These are phyloP conservation scores for Skeletonema tropicum DNA, from an alignment of 108 stramenopile species.

Conservation along the genomic window DNA sequence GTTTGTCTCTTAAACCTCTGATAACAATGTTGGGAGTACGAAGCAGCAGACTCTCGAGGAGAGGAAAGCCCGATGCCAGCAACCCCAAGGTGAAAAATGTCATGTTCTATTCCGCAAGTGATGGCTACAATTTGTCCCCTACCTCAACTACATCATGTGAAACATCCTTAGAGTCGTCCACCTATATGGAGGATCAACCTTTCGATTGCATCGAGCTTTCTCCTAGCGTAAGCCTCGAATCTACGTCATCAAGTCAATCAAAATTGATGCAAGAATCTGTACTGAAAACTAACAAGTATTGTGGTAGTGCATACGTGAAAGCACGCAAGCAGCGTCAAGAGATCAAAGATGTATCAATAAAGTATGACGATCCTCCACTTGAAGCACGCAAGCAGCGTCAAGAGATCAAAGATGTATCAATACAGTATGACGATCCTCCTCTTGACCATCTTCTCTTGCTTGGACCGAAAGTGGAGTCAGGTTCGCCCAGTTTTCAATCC, in stretches of 20 bases:
- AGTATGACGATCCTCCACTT: not conserved
- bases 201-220: not conserved
- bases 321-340: constrained; percentile 1
- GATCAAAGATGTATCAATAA: not conserved
- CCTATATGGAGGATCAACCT: not conserved
- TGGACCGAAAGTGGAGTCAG: not conserved
- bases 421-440: not conserved
- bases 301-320: not conserved
- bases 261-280: not conserved
- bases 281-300: not conserved
- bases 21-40: constrained; percentile 3
- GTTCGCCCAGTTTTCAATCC: not conserved
- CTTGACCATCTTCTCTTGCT: not conserved
- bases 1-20: not conserved
- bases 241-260: not conserved
- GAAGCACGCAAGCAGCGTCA: constrained; percentile 2
- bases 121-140: not conserved
- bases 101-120: not conserved
- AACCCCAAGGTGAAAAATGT: not conserved
- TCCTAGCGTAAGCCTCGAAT: not conserved
- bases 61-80: not conserved
- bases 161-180: not conserved
- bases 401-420: not conserved
- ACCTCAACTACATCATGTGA: constrained; percentile 1
- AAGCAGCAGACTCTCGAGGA: not conserved